Percentiles rank a stretch among this genome's conserved stretches.
These are phyloP conservation scores for Suhomyces guaymorum DNA, from an alignment of 1,139 yeast genomes.

Conservation along the genomic window DNA sequence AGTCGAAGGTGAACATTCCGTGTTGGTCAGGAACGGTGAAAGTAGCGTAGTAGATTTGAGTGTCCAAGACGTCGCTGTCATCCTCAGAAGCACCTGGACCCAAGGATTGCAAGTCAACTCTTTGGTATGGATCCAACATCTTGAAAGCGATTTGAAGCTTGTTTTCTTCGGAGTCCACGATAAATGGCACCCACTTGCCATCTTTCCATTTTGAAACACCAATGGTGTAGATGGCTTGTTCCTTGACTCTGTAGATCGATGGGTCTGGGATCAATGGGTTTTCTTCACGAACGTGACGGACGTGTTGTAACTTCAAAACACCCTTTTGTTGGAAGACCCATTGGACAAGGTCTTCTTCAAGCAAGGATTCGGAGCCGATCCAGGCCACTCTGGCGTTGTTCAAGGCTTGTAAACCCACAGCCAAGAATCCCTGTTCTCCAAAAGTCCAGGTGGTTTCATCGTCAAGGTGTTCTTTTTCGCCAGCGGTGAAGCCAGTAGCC, in stretches of 20 bases:
- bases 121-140: constrained; percentile 94
- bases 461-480: constrained; percentile 38
- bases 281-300: constrained; percentile 53
- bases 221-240: constrained; percentile 62
- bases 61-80: constrained; percentile 47
- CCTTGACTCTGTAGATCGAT: constrained; percentile 68
- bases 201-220: constrained; percentile 65
- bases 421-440: constrained; percentile 76
- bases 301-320: constrained; percentile 58
- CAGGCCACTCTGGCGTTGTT: constrained; percentile 79
- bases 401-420: constrained; percentile 81
- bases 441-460: constrained; percentile 69
- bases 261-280: constrained; percentile 41
- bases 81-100: constrained; percentile 45
- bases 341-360: constrained; percentile 53
- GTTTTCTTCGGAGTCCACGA: constrained; percentile 41
- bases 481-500: constrained; percentile 61
- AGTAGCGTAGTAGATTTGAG: constrained; percentile 36
- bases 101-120: constrained; percentile 57
- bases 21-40: constrained; percentile 92
- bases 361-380: constrained; percentile 67
- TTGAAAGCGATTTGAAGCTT: constrained; percentile 81
- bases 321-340: constrained; percentile 80
- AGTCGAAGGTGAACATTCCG: constrained; percentile 88
- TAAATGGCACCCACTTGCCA: constrained; percentile 71